Base-by-base conservation (phyloP, 148 eudicot species). In the Talinum fruticosum region DNA sequence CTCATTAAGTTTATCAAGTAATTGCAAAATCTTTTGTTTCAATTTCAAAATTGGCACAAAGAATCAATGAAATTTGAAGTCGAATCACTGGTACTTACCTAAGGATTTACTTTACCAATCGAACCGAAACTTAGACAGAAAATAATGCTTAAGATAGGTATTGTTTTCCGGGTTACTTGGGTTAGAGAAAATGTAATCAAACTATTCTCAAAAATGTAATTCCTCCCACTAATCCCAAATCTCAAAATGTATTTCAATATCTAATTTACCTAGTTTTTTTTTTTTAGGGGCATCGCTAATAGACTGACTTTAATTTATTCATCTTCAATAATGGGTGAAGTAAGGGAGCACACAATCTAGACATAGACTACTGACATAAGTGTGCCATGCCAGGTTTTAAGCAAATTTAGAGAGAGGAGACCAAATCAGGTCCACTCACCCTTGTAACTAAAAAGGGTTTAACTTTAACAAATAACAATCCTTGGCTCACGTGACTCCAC, bases 401-500 rank as follows among this genome's bases (percentile, higher is more conserved):
- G 77, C 76, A 51, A 76, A 66, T 66, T 66, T 38, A 57, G 4
- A 28, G 10, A n/a, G 51, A 78, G 71, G 81, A 78, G 78, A 78
- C 54, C 66, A 74, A 72, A 78, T 69, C 82, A 76, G 49, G 26
- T n/a, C 36, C 1, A 4, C 18, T 51, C 34, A 19, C 44, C 33
- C 68, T 54, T 19, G 4, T 54, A 36, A n/a, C 41, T 41, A 45
- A 62, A 28, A 66, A 69, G 51, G 53, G 54, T 4, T 45, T n/a
- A n/a, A n/a, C n/a, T n/a, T n/a, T n/a, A n/a, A n/a, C n/a, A n/a
- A n/a, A n/a, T 76, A 53, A 82, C 66, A 73, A 54, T 77, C 75
- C 72, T 67, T 75, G 83, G 68, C 83, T 85, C 87, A 85, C 87
- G 83, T 85, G 87, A 80, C 53, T 35, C 77, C 87, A 85, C 82